phyloP scores from a whole-genome alignment of 257 asterid genomes.

The Solanum chaucha region DNA sequence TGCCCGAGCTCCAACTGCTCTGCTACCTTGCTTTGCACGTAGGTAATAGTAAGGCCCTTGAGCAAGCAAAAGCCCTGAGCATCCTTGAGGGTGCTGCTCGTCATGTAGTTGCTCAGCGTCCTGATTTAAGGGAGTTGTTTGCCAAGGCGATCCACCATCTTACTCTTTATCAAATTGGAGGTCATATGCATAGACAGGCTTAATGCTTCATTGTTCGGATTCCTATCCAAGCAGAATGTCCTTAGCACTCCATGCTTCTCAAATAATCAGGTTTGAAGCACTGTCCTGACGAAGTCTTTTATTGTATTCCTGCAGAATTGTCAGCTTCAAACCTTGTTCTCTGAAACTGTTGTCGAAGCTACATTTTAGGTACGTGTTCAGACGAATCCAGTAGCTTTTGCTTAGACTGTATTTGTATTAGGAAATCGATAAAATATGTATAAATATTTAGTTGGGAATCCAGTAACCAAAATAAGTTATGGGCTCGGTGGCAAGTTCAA shows the following conservation, averaged over 20 bases:
- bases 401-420: not conserved
- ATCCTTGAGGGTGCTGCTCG: conserved; percentile 57
- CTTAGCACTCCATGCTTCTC: not conserved
- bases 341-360: not conserved
- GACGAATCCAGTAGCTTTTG: not conserved
- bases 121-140: conserved; percentile 51
- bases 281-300: not conserved
- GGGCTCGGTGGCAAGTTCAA: not conserved
- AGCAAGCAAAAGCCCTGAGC: conserved; percentile 47
- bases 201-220: not conserved
- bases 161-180: conserved; percentile 62
- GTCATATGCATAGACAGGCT: conserved; percentile 35
- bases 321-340: not conserved
- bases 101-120: conserved; percentile 30
- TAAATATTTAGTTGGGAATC: not conserved
- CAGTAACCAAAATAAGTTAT: not conserved
- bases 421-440: not conserved
- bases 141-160: conserved; percentile 39
- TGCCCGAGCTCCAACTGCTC: conserved; percentile 42
- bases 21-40: conserved; percentile 70
- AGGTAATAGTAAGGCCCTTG: conserved; percentile 55
- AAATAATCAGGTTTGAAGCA: not conserved
- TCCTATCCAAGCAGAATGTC: not conserved
- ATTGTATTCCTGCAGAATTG: not conserved
- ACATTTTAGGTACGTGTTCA: not conserved